phyloP scores from a whole-genome alignment of 192 early-diverging fungal species.

The Backusella tuberculispora region DNA sequence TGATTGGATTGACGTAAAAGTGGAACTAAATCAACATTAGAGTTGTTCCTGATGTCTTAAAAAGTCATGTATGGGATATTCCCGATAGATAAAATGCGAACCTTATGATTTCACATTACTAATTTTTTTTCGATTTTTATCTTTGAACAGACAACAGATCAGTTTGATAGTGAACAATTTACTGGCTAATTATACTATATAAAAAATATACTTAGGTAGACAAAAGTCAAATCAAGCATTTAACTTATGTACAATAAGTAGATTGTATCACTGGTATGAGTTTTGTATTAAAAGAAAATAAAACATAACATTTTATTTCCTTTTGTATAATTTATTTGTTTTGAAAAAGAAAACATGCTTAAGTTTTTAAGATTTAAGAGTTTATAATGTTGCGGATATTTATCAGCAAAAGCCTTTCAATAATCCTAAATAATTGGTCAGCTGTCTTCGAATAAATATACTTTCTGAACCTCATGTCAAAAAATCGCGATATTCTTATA shows the following conservation, averaged over 20 bases:
- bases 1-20: background rate
- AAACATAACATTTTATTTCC: too few species aligned
- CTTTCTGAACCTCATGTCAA: background rate
- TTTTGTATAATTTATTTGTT: too few species aligned
- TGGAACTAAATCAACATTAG: too few species aligned
- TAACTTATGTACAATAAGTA: too few species aligned
- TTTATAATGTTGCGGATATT: background rate
- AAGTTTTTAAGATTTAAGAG: background rate
- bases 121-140: background rate
- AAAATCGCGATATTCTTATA: background rate
- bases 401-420: background rate
- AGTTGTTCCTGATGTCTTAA: slow-evolving; percentile 2
- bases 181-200: too few species aligned
- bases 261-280: too few species aligned
- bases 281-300: too few species aligned
- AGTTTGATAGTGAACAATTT: too few species aligned
- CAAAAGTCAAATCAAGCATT: too few species aligned
- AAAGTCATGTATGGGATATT: background rate
- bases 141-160: too few species aligned
- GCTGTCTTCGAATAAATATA: background rate
- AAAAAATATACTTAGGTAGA: too few species aligned
- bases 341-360: too few species aligned
- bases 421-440: background rate
- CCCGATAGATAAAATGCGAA: background rate
- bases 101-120: background rate